Evolutionary conservation across 2,329 filamentous ascomycete genomes (phyloP).

Genomic region (Pleoardoris graminearum): DNA sequence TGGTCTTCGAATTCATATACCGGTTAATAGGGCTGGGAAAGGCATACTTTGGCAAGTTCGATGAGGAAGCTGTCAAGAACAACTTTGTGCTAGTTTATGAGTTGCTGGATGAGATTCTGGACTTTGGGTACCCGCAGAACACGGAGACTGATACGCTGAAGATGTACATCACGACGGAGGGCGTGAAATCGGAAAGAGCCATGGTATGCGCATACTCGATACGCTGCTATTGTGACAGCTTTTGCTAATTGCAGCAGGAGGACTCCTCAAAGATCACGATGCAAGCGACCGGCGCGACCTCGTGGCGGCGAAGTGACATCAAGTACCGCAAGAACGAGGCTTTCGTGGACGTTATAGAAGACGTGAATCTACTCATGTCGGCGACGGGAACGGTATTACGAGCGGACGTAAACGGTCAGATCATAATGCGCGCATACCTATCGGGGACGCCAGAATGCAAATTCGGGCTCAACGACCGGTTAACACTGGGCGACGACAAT

Average conservation of each 20-base stretch:
- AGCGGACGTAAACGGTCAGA: conserved; percentile 95
- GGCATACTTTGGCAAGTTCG: conserved; percentile 98
- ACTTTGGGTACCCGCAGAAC: conserved; percentile 98
- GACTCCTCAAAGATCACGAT: conserved; percentile 98
- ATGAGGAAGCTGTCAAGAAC: conserved; percentile 99
- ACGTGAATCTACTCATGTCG: conserved; percentile 99
- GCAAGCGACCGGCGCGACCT: conserved; percentile 96
- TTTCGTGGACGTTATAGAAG: conserved; percentile 98
- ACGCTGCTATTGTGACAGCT: too few species aligned
- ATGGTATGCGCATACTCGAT: conserved; percentile 49
- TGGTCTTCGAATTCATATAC: conserved; percentile 98
- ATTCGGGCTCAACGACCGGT: conserved; percentile 93
- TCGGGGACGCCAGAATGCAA: conserved; percentile 98
- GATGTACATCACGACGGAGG: conserved; percentile 99
- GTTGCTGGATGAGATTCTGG: conserved; percentile 94
- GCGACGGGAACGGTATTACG: conserved; percentile 92
- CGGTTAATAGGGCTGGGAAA: conserved; percentile 85
- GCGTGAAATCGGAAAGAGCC: conserved; percentile 86
- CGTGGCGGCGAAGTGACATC: conserved; percentile 95
- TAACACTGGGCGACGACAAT: conserved; percentile 74
- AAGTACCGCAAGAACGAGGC: conserved; percentile 99
- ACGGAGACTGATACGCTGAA: conserved; percentile 98
- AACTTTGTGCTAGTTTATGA: conserved; percentile 99
- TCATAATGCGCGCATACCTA: conserved; percentile 97
- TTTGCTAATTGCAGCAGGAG: conserved; percentile 55